phyloP scores from a whole-genome alignment of 305 asterid genomes.

The Salvia sclarea region DNA sequence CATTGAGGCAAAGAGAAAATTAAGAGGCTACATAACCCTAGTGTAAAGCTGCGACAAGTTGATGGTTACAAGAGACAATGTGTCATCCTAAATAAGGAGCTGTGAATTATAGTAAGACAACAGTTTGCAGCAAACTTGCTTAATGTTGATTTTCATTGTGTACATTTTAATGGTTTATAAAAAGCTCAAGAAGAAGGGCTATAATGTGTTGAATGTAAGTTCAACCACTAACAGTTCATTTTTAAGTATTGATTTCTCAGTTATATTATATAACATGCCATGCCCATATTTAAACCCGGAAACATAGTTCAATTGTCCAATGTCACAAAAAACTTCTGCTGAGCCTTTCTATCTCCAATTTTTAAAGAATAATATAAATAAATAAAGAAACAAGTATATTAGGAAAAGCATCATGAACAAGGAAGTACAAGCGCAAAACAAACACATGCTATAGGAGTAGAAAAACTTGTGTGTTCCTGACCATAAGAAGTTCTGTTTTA shows the following conservation, averaged over 20 bases:
- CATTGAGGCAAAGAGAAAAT: constrained; percentile 5
- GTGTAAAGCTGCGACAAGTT: neutral
- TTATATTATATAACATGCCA: neutral
- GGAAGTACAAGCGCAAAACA: neutral
- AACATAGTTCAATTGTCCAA: neutral
- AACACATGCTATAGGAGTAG: neutral
- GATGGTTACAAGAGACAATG: neutral
- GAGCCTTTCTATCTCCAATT: neutral
- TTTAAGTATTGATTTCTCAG: neutral
- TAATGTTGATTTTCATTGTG: neutral
- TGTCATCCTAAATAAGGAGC: neutral
- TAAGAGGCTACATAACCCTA: neutral
- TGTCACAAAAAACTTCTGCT: neutral
- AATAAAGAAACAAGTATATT: neutral
- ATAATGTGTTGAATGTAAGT: neutral
- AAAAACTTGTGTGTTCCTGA: neutral
- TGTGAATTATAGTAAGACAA: neutral
- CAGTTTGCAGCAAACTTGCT: neutral
- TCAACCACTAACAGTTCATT: neutral
- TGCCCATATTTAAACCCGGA: neutral
- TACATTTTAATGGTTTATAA: neutral
- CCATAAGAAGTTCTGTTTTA: neutral
- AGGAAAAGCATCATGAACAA: neutral
- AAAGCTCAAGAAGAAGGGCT: neutral
- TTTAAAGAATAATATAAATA: neutral